These are phyloP conservation scores for Lipomyces spencermartinsiae DNA, from an alignment of 805 yeast genomes.

Conservation along the genomic window DNA sequence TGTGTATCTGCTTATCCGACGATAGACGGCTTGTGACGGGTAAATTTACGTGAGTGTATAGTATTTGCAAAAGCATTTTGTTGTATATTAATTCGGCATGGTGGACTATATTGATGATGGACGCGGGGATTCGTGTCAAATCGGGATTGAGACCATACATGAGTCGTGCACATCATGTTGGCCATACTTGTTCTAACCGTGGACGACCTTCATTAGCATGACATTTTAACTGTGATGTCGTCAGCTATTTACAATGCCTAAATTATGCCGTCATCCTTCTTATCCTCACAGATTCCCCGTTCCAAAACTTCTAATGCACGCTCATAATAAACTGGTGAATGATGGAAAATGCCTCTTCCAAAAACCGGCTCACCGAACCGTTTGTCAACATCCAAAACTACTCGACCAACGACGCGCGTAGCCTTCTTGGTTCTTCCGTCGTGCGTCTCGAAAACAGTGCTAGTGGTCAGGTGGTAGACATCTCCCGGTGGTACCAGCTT, in stretches of 20 bases:
- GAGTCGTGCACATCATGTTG: neutral
- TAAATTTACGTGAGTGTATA: neutral
- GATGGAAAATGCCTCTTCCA: slow-evolving; percentile 46
- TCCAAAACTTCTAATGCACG: slow-evolving; percentile 43
- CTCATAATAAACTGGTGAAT: slow-evolving; percentile 47
- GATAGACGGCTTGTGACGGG: slow-evolving; percentile 44
- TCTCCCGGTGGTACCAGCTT: slow-evolving; percentile 48
- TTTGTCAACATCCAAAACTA: slow-evolving; percentile 44
- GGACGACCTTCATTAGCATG: neutral
- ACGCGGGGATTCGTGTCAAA: neutral
- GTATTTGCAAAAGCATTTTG: slow-evolving; percentile 11
- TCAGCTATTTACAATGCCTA: neutral
- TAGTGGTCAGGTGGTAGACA: slow-evolving; percentile 45
- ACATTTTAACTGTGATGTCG: neutral
- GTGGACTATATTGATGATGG: neutral
- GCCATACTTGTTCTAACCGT: neutral
- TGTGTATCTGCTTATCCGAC: slow-evolving; percentile 88
- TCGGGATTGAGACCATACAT: neutral
- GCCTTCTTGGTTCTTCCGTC: slow-evolving; percentile 42
- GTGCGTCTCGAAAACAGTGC: slow-evolving; percentile 42
- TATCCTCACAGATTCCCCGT: slow-evolving; percentile 40
- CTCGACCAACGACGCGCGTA: slow-evolving; percentile 42
- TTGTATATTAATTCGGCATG: slow-evolving; percentile 14
- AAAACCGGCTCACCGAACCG: slow-evolving; percentile 46
- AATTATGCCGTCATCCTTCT: slow-evolving; percentile 10